These are phyloP conservation scores for Dryas alaskensis DNA, from an alignment of 306 rosid species.

Conservation along the genomic window DNA sequence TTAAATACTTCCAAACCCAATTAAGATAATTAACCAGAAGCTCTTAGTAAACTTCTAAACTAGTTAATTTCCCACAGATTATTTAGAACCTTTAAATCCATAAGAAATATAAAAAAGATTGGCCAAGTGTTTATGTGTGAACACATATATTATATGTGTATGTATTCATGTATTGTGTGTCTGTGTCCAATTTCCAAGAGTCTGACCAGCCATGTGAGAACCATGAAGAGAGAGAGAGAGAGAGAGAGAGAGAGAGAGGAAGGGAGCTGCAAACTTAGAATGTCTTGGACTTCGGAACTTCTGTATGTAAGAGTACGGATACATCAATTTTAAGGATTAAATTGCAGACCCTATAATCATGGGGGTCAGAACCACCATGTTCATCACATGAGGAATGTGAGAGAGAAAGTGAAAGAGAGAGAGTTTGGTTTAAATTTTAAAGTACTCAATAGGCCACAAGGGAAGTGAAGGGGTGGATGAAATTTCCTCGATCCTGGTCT, in stretches of 20 bases:
- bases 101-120: no score
- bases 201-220: constrained; percentile 33
- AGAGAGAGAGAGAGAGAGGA: not conserved
- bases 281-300: constrained; percentile 42
- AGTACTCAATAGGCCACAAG: not conserved
- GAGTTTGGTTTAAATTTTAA: not conserved
- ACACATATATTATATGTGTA: not conserved
- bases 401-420: not conserved
- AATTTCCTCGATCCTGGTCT: not conserved
- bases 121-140: no score
- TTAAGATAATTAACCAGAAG: not conserved
- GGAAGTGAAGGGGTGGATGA: not conserved
- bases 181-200: constrained; percentile 9
- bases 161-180: not conserved
- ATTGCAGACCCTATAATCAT: constrained; percentile 52
- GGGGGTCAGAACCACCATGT: constrained; percentile 53
- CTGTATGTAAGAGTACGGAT: constrained; percentile 38
- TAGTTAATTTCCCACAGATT: no score
- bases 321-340: constrained; percentile 29
- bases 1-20: not conserved
- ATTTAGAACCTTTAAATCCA: no score
- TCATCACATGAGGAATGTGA: constrained; percentile 33
- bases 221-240: constrained; percentile 26
- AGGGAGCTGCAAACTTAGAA: constrained; percentile 34
- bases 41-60: no score